Base-by-base conservation (phyloP, 129 eudicot species). In the Rutidosis leptorrhynchoides region DNA sequence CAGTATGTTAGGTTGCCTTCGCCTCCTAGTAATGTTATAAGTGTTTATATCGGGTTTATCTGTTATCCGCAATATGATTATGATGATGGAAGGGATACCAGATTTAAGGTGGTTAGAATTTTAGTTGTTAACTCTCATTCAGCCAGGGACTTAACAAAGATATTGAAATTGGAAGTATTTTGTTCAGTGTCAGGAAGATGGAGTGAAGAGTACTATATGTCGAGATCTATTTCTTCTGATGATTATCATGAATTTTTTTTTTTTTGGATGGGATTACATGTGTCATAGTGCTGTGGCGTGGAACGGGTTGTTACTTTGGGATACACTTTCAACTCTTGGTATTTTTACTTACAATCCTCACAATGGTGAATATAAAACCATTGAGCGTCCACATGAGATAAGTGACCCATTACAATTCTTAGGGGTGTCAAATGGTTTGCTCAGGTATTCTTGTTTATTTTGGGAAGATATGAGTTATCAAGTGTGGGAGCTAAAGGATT, bases 81-180 rank as follows among this genome's bases (percentile, higher is more conserved):
- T 7, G 19, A 48, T 6, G 42, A 17, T 16, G 70, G 60, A 66
- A 17, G 25, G 3, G 9, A 17, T 17, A 60, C 69, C 2, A 21
- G 69, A 14, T 71, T 71, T 53, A 71, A 61, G 20, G 76, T 71
- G 59, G 76, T 71, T 71, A 43, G 76, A 25, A 61, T 71, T 62
- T 52, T 60, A 16, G 76, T 58, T 5, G 76, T 71, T 11, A 61
- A 51, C 27, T 48, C 51, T 9, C 69, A 71, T 25, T 61, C 61
- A 12, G 69, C 57, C 16, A 61, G 62, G 49, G 62, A 60, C 14
- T 23, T 61, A 1, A 60, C 76, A 7, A 35, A 62, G 27, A 71
- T 69, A 6, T 48, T 63, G 63, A 72, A 72, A 26, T 24, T 72
- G 56, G 77, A 72, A 53, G 52, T 62, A 6, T 62, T 62, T 27